Base-by-base conservation (phyloP, 225 moss, liverwort and hornwort genomes). In the Physcomitrium patens region DNA sequence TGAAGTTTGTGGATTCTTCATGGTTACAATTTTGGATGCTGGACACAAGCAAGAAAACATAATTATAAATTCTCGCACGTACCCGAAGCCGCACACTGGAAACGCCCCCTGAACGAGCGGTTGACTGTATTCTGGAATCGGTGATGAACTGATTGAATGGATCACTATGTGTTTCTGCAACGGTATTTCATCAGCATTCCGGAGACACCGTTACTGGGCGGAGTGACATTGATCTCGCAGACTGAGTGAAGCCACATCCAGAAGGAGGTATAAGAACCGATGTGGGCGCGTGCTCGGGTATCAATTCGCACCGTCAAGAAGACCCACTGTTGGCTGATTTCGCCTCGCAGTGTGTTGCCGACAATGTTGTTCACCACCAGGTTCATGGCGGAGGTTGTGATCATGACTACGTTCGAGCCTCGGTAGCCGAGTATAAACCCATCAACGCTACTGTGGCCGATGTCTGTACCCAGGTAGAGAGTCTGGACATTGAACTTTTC, bases 241-340 rank as follows among this genome's bases (percentile, higher is more conserved):
- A 79, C 76, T 8, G 79, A 70, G 13, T 79, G 86, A 17, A 82
- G 60, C 86, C 86, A 86, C 3, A 79, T 79, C 76, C 82, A 79
- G 51, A 86, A 86, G 17, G 86, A 86, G 0, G n/a, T 86, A 10
- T 86, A 86, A 1, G 76, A 9, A n/a, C 86, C 86, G 12, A 86
- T 82, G 1, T 63, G 78, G 2, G 74, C 86, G 14, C 79, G 60
- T 3, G 70, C 48, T 37, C 79, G 82, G 2, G 70, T 81, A 9
- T 86, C 79, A 20, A 86, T 69, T 9, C 69, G 58, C 22, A 79
- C 86, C 3, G 1, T 37, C 76, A 86, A 53, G 1, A 19, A 44
- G 5, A 86, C 82, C 0, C 59, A 10, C 57, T 3, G 22, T 42
- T 46, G 65, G 26, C 0, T 48, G 57, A 86, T 86, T 6, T 74